Conservation (phyloP, 768 basidiomycete species). For the Melanogaster broomeanus region DNA sequence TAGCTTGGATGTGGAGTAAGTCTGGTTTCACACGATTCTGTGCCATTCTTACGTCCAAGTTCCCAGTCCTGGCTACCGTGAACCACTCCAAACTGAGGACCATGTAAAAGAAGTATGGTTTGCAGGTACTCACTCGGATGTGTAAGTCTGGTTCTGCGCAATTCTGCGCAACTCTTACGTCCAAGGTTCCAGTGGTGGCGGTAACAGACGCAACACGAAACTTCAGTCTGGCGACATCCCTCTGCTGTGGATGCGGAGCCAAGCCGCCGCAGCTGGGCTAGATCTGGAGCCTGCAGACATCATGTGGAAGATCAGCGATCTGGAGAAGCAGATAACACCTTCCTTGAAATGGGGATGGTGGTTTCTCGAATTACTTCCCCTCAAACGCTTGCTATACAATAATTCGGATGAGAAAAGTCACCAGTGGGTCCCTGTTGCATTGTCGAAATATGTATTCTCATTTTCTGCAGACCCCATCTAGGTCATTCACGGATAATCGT, state of each 20-base stretch:
- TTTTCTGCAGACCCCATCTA: slow-evolving; percentile 22
- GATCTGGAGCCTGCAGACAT: slow-evolving; percentile 6
- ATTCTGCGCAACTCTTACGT: background rate
- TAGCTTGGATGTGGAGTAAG: too few relatives aligned
- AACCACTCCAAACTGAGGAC: slow-evolving; percentile 7
- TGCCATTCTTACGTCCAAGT: too few relatives aligned
- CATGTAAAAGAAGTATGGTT: slow-evolving; percentile 37
- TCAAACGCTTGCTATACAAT: slow-evolving; percentile 20
- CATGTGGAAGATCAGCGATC: slow-evolving; percentile 17
- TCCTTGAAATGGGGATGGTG: slow-evolving; percentile 1
- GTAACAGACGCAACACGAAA: slow-evolving; percentile 6
- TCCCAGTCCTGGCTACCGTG: too few relatives aligned
- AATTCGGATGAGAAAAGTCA: slow-evolving; percentile 26
- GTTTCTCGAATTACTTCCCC: background rate
- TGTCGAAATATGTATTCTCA: slow-evolving; percentile 5
- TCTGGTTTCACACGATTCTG: too few relatives aligned
- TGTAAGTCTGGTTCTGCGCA: slow-evolving; percentile 20
- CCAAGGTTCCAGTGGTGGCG: slow-evolving; percentile 17
- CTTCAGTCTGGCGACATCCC: slow-evolving; percentile 12
- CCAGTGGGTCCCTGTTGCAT: slow-evolving; percentile 8
- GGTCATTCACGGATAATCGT: slow-evolving; percentile 27
- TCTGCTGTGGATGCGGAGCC: slow-evolving; percentile 28
- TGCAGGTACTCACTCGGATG: slow-evolving; percentile 31
- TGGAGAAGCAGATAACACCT: slow-evolving; percentile 21
- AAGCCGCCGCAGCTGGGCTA: slow-evolving; percentile 22